Conservation (phyloP, 148 eudicot species). For the Camellia japonica region DNA sequence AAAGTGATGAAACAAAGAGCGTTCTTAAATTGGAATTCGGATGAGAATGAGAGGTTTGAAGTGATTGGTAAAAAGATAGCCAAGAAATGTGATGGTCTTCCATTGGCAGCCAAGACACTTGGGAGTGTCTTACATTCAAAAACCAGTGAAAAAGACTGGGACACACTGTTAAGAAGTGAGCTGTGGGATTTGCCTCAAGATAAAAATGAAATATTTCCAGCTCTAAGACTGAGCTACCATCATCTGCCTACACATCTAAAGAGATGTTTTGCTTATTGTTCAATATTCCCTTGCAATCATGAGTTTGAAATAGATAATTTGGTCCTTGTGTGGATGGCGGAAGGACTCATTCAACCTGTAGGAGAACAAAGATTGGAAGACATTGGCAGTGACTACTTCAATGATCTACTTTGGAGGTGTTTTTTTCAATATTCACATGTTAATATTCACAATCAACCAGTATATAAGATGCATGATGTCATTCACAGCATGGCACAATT, state of each 20-base stretch:
- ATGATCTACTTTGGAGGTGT: not conserved
- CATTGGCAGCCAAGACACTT: not conserved
- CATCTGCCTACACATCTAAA: not conserved
- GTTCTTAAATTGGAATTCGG: not conserved
- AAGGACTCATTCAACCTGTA: not conserved
- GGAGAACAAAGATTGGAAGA: not conserved
- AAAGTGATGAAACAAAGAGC: not conserved
- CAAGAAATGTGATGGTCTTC: not conserved
- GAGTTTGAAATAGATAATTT: slow-evolving; percentile 9
- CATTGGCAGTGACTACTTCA: not conserved
- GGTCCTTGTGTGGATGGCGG: slow-evolving; percentile 14
- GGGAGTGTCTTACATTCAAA: not conserved
- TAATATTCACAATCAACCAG: not conserved
- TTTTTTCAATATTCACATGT: not conserved
- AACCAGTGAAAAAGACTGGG: not conserved
- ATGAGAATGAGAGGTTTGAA: not conserved
- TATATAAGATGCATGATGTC: not conserved
- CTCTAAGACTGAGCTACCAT: not conserved
- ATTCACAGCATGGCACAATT: not conserved
- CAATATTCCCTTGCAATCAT: slow-evolving; percentile 12
- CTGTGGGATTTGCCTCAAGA: not conserved
- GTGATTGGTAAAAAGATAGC: not conserved
- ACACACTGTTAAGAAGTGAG: not conserved
- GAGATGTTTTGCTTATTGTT: slow-evolving; percentile 12
- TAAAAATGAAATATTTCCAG: not conserved